phyloP scores from a whole-genome alignment of 2,329 filamentous ascomycete genomes.

The Claviceps humidiphila region DNA sequence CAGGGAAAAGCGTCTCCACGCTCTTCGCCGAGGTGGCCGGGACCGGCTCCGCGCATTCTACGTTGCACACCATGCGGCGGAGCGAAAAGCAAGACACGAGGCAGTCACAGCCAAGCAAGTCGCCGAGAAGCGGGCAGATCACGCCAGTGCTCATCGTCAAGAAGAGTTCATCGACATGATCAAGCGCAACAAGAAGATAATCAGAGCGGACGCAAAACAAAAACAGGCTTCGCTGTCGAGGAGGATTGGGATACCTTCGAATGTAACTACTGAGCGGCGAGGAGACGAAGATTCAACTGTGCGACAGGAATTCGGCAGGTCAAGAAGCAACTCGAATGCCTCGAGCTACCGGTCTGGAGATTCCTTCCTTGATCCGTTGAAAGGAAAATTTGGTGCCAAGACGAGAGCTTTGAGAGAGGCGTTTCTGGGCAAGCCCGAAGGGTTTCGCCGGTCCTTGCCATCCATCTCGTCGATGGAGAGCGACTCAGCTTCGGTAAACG shows the following conservation, averaged over 20 bases:
- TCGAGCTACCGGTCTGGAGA: slow-evolving; percentile 7
- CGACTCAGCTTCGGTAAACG: slow-evolving; percentile 13
- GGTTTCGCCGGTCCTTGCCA: slow-evolving; percentile 28
- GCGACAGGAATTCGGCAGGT: slow-evolving; percentile 12
- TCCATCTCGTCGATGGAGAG: slow-evolving; percentile 17
- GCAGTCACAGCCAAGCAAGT: slow-evolving; percentile 16
- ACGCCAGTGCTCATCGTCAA: slow-evolving; percentile 18
- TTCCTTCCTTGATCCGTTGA: slow-evolving; percentile 7
- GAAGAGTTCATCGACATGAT: slow-evolving; percentile 23
- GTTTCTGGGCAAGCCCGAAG: slow-evolving; percentile 16
- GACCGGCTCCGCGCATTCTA: slow-evolving; percentile 36
- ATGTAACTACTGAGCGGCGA: slow-evolving; percentile 25
- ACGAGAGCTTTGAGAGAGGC: slow-evolving; percentile 24
- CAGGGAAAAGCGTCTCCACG: slow-evolving; percentile 32
- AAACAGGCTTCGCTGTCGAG: slow-evolving; percentile 28
- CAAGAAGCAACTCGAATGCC: slow-evolving; percentile 11
- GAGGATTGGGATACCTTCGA: slow-evolving; percentile 23
- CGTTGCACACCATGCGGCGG: slow-evolving; percentile 22
- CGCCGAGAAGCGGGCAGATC: slow-evolving; percentile 14
- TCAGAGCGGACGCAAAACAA: slow-evolving; percentile 19
- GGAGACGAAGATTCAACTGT: slow-evolving; percentile 21
- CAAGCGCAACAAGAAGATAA: slow-evolving; percentile 16
- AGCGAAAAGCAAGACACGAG: slow-evolving; percentile 21
- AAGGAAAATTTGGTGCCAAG: slow-evolving; percentile 16
- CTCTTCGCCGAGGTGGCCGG: slow-evolving; percentile 37